phyloP scores from a whole-genome alignment of 2,329 filamentous ascomycete species.

The Beauveria brongniartii region DNA sequence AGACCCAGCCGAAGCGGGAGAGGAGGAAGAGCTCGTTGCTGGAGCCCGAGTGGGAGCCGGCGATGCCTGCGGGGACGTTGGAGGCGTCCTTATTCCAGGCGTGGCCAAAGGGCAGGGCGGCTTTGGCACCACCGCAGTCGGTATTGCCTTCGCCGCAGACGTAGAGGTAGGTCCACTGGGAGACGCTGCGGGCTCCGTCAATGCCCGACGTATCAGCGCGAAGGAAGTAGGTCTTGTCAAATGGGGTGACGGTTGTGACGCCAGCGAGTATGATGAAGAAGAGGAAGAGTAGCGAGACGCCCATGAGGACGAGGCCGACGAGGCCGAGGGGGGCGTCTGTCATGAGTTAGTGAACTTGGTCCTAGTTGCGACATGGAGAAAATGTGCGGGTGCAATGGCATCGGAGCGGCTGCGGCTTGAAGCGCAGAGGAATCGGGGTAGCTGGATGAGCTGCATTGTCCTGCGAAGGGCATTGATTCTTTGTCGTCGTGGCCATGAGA shows the following conservation, averaged over 20 bases:
- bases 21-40: slow-evolving; percentile 65
- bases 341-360: background rate
- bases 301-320: slow-evolving; percentile 40
- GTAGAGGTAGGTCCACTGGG: slow-evolving; percentile 89
- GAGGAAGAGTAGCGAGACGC: slow-evolving; percentile 43
- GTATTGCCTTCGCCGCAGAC: slow-evolving; percentile 60
- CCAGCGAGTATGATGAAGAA: slow-evolving; percentile 53
- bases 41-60: slow-evolving; percentile 46
- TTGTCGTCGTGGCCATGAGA: background rate
- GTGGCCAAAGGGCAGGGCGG: slow-evolving; percentile 64
- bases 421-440: background rate
- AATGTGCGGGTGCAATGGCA: no score
- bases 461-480: background rate
- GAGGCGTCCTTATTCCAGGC: slow-evolving; percentile 48
- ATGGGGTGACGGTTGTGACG: slow-evolving; percentile 39
- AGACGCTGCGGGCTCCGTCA: slow-evolving; percentile 53
- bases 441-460: background rate
- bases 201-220: slow-evolving; percentile 69
- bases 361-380: background rate
- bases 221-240: slow-evolving; percentile 79
- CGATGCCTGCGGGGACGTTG: slow-evolving; percentile 34
- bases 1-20: slow-evolving; percentile 88
- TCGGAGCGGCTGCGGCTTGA: background rate
- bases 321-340: slow-evolving; percentile 35
- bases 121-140: slow-evolving; percentile 55